These are phyloP conservation scores for Passiflora organensis DNA, from an alignment of 345 rosid genomes.

Conservation along the genomic window DNA sequence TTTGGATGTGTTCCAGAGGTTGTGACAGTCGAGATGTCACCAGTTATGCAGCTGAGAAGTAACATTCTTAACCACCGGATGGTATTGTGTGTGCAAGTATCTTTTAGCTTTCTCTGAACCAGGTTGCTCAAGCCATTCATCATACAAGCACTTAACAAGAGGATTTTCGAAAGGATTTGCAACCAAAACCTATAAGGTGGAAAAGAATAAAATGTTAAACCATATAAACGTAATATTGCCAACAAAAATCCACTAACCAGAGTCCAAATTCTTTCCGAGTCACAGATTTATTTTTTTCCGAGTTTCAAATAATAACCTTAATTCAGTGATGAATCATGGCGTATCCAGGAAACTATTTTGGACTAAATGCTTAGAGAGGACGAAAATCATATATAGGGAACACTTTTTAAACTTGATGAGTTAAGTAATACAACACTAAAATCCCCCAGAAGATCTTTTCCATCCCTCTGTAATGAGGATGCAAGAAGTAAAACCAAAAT, in stretches of 20 bases:
- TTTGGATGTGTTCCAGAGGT: too few relatives aligned
- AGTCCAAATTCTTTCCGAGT: not conserved
- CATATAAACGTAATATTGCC: not conserved
- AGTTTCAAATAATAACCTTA: too few relatives aligned
- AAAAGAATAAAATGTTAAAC: not conserved
- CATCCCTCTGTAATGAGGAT: too few relatives aligned
- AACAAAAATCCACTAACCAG: not conserved
- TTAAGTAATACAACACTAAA: too few relatives aligned
- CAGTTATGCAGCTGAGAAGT: slow-evolving; percentile 73
- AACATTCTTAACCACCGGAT: slow-evolving; percentile 73
- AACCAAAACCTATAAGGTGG: slow-evolving; percentile 38
- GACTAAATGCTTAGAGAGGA: too few relatives aligned
- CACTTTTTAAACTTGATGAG: too few relatives aligned
- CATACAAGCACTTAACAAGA: slow-evolving; percentile 52
- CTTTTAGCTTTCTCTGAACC: slow-evolving; percentile 71
- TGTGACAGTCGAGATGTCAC: too few relatives aligned
- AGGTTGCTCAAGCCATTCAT: slow-evolving; percentile 85
- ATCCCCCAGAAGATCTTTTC: too few relatives aligned
- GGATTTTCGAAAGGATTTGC: slow-evolving; percentile 74
- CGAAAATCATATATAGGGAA: too few relatives aligned
- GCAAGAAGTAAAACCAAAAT: too few relatives aligned
- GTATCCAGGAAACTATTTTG: too few relatives aligned
- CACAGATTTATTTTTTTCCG: too few relatives aligned
- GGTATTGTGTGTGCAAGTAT: slow-evolving; percentile 76
- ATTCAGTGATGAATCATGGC: not conserved